These are phyloP conservation scores for Wickerhamomyces bisporus DNA, from an alignment of 805 yeast genomes.

Conservation along the genomic window DNA sequence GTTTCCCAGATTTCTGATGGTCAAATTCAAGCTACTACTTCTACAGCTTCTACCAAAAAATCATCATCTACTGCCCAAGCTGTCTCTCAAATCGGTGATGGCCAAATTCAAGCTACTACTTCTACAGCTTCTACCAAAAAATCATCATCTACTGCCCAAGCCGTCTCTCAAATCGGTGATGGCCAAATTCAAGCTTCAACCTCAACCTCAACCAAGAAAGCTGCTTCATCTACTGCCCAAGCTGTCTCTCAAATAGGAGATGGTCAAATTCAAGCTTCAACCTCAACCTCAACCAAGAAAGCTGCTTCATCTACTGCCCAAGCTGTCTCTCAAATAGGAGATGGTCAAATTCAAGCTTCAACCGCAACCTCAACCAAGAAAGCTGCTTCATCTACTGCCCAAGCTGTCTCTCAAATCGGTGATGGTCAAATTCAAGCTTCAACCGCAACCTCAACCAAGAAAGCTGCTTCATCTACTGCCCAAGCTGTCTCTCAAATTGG, in stretches of 20 bases:
- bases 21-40: slow-evolving; percentile 1
- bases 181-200: slow-evolving; percentile 42
- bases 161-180: slow-evolving; percentile 38
- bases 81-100: slow-evolving; percentile 17
- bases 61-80: not conserved
- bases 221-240: slow-evolving; percentile 21
- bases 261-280: slow-evolving; percentile 1
- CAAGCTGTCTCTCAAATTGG: slow-evolving; percentile 6
- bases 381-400: slow-evolving; percentile 24
- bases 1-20: not conserved
- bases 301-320: not conserved
- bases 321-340: slow-evolving; percentile 12
- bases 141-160: slow-evolving; percentile 26
- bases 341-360: slow-evolving; percentile 25
- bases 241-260: not conserved
- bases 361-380: slow-evolving; percentile 9
- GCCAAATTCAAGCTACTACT: slow-evolving; percentile 24
- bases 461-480: slow-evolving; percentile 4
- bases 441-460: slow-evolving; percentile 19
- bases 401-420: slow-evolving; percentile 35
- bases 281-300: not conserved
- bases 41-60: not conserved
- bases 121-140: slow-evolving; percentile 11
- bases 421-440: slow-evolving; percentile 45
- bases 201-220: slow-evolving; percentile 12